A percentile compares a stretch with the other conserved stretches of the same genome.
Evolutionary conservation across 208 protist genomes (phyloP).

Genomic region (Herpetomonas samuelpessoai): DNA sequence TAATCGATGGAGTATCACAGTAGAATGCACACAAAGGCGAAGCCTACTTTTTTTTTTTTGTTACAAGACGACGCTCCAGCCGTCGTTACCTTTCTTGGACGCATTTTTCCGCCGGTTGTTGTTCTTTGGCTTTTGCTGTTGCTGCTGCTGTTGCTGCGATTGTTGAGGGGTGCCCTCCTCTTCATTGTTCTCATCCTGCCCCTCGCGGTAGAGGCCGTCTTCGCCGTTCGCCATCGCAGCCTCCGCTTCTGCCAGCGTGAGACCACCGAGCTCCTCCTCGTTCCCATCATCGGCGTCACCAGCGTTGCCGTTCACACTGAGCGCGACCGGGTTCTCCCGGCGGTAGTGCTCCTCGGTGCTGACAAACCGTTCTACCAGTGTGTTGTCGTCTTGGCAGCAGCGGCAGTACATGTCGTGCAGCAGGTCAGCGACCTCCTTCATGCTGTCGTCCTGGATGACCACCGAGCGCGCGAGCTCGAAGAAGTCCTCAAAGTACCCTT

Average conservation of each 20-base stretch:
- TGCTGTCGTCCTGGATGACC: constrained; percentile 83
- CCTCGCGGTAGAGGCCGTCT: not conserved
- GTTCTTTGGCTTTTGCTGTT: constrained; percentile 9
- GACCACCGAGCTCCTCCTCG: constrained; percentile 14
- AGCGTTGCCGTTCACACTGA: constrained; percentile 54
- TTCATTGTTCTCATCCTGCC: constrained; percentile 3
- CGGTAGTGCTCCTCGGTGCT: constrained; percentile 43
- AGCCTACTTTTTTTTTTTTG: not conserved
- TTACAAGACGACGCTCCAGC: constrained; percentile 65
- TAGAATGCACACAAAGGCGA: too few species aligned
- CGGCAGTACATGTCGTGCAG: constrained; percentile 89
- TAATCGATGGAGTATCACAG: too few species aligned
- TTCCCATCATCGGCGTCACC: constrained; percentile 23
- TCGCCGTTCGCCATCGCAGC: not conserved
- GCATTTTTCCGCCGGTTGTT: constrained; percentile 69
- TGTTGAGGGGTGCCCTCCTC: constrained; percentile 4
- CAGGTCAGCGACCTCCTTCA: constrained; percentile 74
- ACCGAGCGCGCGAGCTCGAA: constrained; percentile 64
- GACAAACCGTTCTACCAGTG: constrained; percentile 52
- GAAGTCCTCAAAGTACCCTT: constrained; percentile 88
- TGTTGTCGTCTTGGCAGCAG: constrained; percentile 71
- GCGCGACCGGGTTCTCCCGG: constrained; percentile 60
- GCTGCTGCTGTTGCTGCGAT: constrained; percentile 14
- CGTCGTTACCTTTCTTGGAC: constrained; percentile 53
- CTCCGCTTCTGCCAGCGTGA: constrained; percentile 9